phyloP scores from a whole-genome alignment of 306 rosid species.

The Quercus gilva region DNA sequence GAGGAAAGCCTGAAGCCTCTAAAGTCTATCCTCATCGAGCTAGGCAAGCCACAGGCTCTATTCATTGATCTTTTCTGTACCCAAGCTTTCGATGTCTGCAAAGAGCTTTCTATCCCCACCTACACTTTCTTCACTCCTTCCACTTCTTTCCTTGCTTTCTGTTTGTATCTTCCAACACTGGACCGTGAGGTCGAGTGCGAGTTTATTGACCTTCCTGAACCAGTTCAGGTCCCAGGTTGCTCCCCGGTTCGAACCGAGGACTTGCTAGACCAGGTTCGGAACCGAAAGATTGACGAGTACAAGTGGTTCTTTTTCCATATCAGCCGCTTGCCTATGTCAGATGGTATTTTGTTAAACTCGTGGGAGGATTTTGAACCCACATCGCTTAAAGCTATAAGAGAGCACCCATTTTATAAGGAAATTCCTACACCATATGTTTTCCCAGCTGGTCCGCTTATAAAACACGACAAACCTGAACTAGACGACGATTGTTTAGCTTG shows the following conservation, averaged over 20 bases:
- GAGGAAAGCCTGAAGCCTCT: conserved; percentile 23
- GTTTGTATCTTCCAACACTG: conserved; percentile 31
- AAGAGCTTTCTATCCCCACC: conserved; percentile 24
- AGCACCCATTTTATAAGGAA: conserved; percentile 28
- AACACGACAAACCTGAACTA: background rate
- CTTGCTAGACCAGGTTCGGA: conserved; percentile 33
- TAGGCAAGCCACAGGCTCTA: conserved; percentile 27
- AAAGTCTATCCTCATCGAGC: conserved; percentile 16
- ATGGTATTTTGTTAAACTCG: conserved; percentile 36
- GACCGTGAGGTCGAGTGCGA: conserved; percentile 44
- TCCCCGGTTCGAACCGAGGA: conserved; percentile 30
- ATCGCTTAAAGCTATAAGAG: conserved; percentile 27
- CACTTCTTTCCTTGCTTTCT: conserved; percentile 30
- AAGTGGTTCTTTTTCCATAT: conserved; percentile 31
- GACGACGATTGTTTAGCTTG: conserved; percentile 25
- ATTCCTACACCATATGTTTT: conserved; percentile 27
- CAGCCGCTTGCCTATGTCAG: conserved; percentile 27
- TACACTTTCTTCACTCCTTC: conserved; percentile 43
- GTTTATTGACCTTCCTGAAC: conserved; percentile 46
- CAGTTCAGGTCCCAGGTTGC: conserved; percentile 42
- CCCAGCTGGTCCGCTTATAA: conserved; percentile 37
- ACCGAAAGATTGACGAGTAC: conserved; percentile 39
- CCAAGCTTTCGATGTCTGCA: conserved; percentile 40
- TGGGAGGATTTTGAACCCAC: conserved; percentile 44
- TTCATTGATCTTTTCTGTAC: conserved; percentile 44